Base-by-base conservation (phyloP, 441 rosid species). In the Sinapis alba region DNA sequence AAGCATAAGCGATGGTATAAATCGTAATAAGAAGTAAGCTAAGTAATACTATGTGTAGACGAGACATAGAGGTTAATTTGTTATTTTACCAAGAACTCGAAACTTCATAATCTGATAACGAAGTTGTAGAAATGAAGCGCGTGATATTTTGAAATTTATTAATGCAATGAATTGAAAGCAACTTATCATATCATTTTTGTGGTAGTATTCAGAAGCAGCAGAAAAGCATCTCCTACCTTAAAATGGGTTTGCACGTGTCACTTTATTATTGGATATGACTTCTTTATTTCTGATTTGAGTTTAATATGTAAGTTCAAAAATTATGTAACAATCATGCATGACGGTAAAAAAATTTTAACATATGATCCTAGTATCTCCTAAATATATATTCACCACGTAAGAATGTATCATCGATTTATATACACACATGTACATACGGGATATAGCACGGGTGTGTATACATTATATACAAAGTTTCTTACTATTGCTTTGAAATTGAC, bases 221-320 rank as follows among this genome's bases (percentile, higher is more conserved):
- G 81, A 73, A 82, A 72, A 81, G 82, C 88, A 86, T 80, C 85
- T 69, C 66, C 20, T n/a, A 75, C 87, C 89, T 86, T 84, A 81
- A 83, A 86, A 86, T 73, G 86, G 77, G 32, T 32, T 2, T 15
- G 2, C 78, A 79, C 84, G 87, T 88, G 88, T 85, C 86, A 6
- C 0, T 0, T 9, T 21, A 18, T 27, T 43, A 60, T 60, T 70
- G 59, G 74, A 61, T 0, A 0, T 4, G 13, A 59, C 1, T 12
- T 53, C 16, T n/a, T 58, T 27, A 1, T 8, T 28, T 23, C 20
- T 9, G 12, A 5, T 16, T 15, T 58, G 18, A 20, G 7, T 30
- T 28, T 41, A 0, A 26, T 34, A 3, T 5, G 16, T 0, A 57
- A 24, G 16, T 56, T 56, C 15, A 2, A 12, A 50, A 18, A 41